A percentile compares a stretch with the other conserved stretches of the same genome.
phyloP scores from a whole-genome alignment of 148 eudicot species.

The Pouteria glomerata region DNA sequence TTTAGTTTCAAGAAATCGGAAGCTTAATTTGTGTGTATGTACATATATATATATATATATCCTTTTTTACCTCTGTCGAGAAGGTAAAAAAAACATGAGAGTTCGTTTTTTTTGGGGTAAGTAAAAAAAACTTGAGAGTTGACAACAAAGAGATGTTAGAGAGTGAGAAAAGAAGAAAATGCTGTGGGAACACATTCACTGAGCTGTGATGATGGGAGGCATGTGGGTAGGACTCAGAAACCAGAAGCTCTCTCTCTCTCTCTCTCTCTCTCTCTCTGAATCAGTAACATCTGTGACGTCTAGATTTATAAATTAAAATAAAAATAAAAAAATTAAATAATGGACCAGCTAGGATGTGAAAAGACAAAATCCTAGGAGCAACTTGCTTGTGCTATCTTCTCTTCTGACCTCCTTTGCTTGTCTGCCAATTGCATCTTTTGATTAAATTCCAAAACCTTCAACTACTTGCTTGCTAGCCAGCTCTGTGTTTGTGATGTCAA shows the following conservation, averaged over 20 bases:
- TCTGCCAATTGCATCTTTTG: constrained; percentile 7
- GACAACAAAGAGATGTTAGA: neutral
- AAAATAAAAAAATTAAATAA: too few relatives aligned
- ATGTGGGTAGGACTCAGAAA: constrained; percentile 25
- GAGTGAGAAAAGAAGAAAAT: neutral
- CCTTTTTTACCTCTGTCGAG: too few relatives aligned
- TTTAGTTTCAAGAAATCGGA: neutral
- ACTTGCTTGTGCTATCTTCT: constrained; percentile 18
- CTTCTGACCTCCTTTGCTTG: neutral
- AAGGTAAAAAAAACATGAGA: too few relatives aligned
- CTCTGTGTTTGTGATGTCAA: neutral
- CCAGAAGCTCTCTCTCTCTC: constrained; percentile 6
- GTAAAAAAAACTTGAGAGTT: constrained; percentile 17
- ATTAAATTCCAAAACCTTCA: neutral
- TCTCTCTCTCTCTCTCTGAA: neutral
- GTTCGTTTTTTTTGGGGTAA: neutral
- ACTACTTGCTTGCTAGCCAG: neutral
- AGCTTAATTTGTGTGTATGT: neutral
- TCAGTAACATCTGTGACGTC: neutral
- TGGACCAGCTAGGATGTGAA: neutral
- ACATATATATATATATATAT: too few relatives aligned
- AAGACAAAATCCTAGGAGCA: constrained; percentile 26
- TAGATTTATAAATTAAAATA: neutral
- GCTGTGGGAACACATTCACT: constrained; percentile 29
- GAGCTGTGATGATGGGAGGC: constrained; percentile 36